Evolutionary conservation across 208 protist species (phyloP).

Genomic region (Trypanosomatidae sp.): DNA sequence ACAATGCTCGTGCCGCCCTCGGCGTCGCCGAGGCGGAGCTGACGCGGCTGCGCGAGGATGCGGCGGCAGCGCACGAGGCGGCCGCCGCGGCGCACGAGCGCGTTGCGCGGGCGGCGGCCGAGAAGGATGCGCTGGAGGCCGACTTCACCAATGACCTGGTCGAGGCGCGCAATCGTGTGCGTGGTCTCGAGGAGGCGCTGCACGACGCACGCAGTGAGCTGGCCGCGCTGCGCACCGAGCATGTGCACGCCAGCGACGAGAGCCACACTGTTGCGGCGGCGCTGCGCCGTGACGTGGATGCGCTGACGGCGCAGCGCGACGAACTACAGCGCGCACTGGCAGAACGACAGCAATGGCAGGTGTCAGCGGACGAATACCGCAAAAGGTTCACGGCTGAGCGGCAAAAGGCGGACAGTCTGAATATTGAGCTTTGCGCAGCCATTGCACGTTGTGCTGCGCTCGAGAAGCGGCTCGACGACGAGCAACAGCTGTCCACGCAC

Average conservation of each 20-base stretch:
- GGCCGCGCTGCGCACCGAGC: conserved; percentile 20
- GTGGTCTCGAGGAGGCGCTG: conserved; percentile 27
- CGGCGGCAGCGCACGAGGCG: conserved; percentile 17
- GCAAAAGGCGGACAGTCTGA: conserved; percentile 24
- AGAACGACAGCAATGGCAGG: conserved; percentile 19
- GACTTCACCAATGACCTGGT: conserved; percentile 42
- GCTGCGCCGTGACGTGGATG: conserved; percentile 27
- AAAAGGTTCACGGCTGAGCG: conserved; percentile 26
- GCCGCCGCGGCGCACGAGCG: conserved; percentile 35
- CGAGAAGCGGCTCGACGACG: conserved; percentile 47
- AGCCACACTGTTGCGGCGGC: conserved; percentile 16
- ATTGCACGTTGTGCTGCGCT: conserved; percentile 38
- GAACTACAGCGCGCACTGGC: conserved; percentile 8
- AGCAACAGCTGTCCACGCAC: conserved; percentile 8
- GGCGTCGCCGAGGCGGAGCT: too few species aligned
- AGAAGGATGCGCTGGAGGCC: conserved; percentile 47
- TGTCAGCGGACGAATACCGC: conserved; percentile 22
- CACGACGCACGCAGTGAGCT: conserved; percentile 32
- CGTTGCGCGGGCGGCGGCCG: conserved; percentile 25
- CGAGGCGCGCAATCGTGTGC: conserved; percentile 36
- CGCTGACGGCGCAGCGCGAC: conserved; percentile 21
- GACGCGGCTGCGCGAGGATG: conserved; percentile 26
- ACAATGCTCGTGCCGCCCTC: too few species aligned
- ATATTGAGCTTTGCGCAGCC: conserved; percentile 44
- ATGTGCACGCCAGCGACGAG: conserved; percentile 27